Conservation (phyloP, 371 early-diverging fungal species). For the Lichtheimia ramosa region DNA sequence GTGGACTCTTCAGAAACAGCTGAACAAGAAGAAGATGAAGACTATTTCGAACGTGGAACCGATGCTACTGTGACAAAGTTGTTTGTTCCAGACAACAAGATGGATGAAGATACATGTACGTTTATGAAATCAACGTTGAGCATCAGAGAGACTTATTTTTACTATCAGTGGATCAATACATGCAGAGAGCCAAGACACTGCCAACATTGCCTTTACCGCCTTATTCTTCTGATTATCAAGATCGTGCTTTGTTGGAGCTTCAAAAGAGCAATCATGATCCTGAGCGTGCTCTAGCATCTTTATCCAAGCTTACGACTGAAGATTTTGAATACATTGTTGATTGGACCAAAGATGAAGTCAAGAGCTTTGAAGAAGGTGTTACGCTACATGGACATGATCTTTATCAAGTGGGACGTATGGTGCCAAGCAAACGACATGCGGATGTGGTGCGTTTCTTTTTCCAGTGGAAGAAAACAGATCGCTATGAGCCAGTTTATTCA, state of each 20-base stretch:
- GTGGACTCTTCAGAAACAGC: too few relatives aligned
- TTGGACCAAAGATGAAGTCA: constrained; percentile 64
- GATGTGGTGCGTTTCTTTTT: constrained; percentile 74
- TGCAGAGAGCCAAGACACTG: constrained; percentile 40
- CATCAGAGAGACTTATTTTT: constrained; percentile 2
- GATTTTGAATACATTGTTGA: constrained; percentile 53
- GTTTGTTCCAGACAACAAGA: constrained; percentile 32
- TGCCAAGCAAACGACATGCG: constrained; percentile 59
- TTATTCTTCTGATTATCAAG: constrained; percentile 60
- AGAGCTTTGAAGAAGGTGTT: constrained; percentile 70
- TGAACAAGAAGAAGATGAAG: neutral
- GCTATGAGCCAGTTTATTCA: constrained; percentile 69
- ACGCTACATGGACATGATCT: constrained; percentile 73
- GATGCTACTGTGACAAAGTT: constrained; percentile 47
- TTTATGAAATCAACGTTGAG: neutral
- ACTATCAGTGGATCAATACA: constrained; percentile 48
- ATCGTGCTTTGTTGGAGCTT: constrained; percentile 61
- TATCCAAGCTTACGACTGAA: constrained; percentile 45
- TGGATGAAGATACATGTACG: constrained; percentile 43
- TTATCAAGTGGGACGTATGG: constrained; percentile 54
- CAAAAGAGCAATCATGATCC: constrained; percentile 58
- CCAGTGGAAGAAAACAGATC: constrained; percentile 72
- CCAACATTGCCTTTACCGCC: constrained; percentile 37
- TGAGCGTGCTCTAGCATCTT: constrained; percentile 52
- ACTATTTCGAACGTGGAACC: constrained; percentile 33